Evolutionary conservation across 371 early-diverging fungal genomes (phyloP).

Genomic region (Catenaria anguillulae): DNA sequence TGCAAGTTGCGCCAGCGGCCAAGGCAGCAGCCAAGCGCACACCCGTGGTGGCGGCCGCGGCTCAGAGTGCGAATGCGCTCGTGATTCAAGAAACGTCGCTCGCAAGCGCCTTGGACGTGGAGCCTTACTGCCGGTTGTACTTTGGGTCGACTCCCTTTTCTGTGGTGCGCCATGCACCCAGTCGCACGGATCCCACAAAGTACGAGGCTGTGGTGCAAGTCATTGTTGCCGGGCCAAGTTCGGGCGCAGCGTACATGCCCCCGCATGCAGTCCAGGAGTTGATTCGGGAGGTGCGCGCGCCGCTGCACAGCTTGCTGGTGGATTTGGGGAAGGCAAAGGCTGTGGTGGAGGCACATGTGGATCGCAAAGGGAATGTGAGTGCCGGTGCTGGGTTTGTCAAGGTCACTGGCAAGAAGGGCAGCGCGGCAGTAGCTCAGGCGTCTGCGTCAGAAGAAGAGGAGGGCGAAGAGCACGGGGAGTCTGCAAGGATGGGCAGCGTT

Average conservation of each 20-base stretch:
- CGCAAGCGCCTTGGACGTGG: background rate
- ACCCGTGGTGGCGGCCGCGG: background rate
- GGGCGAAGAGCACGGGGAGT: too few relatives aligned
- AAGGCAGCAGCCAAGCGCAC: background rate
- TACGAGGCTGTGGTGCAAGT: background rate
- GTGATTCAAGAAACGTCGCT: background rate
- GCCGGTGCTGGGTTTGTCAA: too few relatives aligned
- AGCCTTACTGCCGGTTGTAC: background rate
- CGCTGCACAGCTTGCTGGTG: background rate
- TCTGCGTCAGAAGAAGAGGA: too few relatives aligned
- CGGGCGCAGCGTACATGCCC: background rate
- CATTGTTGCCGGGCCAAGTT: too few relatives aligned
- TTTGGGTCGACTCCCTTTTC: background rate
- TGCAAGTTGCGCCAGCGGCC: background rate
- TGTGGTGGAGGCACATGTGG: background rate
- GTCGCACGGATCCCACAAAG: background rate
- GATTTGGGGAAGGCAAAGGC: background rate
- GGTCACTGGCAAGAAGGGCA: too few relatives aligned
- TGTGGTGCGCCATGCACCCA: background rate
- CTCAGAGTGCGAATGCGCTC: background rate
- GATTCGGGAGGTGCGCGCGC: background rate
- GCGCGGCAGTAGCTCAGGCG: too few relatives aligned
- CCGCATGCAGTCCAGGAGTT: background rate
- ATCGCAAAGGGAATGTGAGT: background rate
- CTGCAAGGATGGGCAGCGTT: too few relatives aligned